Conservation (phyloP, 169 alveolate species). For the Plasmodium blacklocki region DNA sequence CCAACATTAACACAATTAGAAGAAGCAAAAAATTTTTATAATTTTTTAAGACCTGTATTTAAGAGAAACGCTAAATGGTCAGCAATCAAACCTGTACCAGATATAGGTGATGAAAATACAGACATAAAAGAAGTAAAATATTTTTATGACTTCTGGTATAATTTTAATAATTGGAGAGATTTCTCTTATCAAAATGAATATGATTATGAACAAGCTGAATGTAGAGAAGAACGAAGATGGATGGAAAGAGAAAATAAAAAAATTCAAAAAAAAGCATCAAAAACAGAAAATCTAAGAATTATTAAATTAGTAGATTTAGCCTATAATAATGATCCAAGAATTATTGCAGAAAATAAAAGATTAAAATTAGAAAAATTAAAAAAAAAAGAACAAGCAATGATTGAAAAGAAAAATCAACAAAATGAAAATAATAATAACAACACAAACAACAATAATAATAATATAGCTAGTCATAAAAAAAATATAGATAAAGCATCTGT, state of each 20-base stretch:
- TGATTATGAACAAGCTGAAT: constrained; percentile 92
- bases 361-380: constrained; percentile 83
- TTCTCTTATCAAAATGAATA: constrained; percentile 93
- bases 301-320: constrained; percentile 92
- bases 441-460: constrained; percentile 63
- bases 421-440: constrained; percentile 31
- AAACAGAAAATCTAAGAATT: constrained; percentile 92
- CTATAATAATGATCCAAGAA: constrained; percentile 90
- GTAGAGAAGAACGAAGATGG: constrained; percentile 95
- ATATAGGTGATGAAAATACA: constrained; percentile 90
- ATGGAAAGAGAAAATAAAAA: constrained; percentile 95
- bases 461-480: constrained; percentile 79
- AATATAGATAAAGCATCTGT: constrained; percentile 71
- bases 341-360: constrained; percentile 82
- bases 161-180: constrained; percentile 92
- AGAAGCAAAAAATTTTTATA: constrained; percentile 85
- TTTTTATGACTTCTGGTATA: constrained; percentile 94
- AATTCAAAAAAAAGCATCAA: constrained; percentile 89
- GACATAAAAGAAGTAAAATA: constrained; percentile 88
- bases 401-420: constrained; percentile 81
- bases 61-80: constrained; percentile 91
- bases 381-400: constrained; percentile 49
- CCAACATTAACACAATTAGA: constrained; percentile 88
- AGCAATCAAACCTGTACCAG: constrained; percentile 93
- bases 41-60: constrained; percentile 88